Conservation (phyloP, 2,329 filamentous ascomycete genomes). For the Bipolaris cookei region DNA sequence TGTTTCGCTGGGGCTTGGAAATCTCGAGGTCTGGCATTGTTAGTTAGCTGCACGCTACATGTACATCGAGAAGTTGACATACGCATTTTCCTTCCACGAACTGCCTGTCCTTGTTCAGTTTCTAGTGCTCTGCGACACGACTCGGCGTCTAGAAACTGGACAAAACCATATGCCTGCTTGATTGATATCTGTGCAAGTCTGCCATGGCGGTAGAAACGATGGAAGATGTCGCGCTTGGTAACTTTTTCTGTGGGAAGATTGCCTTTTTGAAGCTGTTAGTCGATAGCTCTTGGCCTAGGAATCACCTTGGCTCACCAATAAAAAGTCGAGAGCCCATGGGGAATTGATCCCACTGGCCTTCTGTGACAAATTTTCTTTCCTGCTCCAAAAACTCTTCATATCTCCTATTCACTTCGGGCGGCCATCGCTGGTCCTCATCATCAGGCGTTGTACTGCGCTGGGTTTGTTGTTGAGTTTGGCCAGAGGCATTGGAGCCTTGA, state of each 20-base stretch:
- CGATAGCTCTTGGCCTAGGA: not conserved
- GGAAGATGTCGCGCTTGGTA: conserved; percentile 91
- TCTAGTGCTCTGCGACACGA: conserved; percentile 79
- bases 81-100: conserved; percentile 94
- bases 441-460: conserved; percentile 41
- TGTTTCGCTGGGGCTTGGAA: conserved; percentile 84
- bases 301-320: conserved; percentile 66
- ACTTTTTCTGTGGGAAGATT: conserved; percentile 93
- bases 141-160: conserved; percentile 81
- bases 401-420: conserved; percentile 65
- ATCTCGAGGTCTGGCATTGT: conserved; percentile 76
- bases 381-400: conserved; percentile 77
- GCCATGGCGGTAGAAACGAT: conserved; percentile 85
- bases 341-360: conserved; percentile 82
- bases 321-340: conserved; percentile 79
- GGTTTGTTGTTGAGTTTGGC: conserved; percentile 35
- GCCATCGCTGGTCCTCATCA: conserved; percentile 59
- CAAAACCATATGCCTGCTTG: conserved; percentile 95
- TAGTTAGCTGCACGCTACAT: conserved; percentile 27
- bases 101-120: conserved; percentile 77
- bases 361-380: conserved; percentile 75
- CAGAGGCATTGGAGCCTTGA: conserved; percentile 39
- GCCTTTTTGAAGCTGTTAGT: conserved; percentile 59
- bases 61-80: conserved; percentile 52
- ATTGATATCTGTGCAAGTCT: conserved; percentile 92